A percentile compares a stretch with the other conserved stretches of the same genome.
These are phyloP conservation scores for Conoideocrella luteorostrata DNA, from an alignment of 2,329 filamentous ascomycete genomes.

Conservation along the genomic window DNA sequence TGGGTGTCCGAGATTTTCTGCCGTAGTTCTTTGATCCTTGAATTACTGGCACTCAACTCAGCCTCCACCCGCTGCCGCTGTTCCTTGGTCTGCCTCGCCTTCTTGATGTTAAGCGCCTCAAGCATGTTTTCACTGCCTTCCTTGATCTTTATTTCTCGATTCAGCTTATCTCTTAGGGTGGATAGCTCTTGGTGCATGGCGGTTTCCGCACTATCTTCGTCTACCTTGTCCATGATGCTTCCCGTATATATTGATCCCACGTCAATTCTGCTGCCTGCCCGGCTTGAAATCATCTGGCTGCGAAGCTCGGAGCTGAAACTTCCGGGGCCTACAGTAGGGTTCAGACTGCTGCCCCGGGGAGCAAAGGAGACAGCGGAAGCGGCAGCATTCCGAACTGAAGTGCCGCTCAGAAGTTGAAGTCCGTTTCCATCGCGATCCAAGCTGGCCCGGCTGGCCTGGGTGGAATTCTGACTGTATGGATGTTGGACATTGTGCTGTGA, in stretches of 20 bases:
- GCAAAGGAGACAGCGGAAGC: slow-evolving; percentile 55
- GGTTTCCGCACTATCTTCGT: slow-evolving; percentile 52
- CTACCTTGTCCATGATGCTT: slow-evolving; percentile 48
- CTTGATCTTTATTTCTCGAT: slow-evolving; percentile 96
- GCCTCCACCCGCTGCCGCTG: slow-evolving; percentile 74
- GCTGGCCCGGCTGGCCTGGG: slow-evolving; percentile 34
- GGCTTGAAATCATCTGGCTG: slow-evolving; percentile 50
- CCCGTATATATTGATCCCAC: slow-evolving; percentile 28
- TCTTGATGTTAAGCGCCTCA: slow-evolving; percentile 89
- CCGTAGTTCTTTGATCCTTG: slow-evolving; percentile 56
- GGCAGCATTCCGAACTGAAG: slow-evolving; percentile 38
- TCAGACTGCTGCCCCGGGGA: slow-evolving; percentile 62
- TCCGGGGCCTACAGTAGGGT: slow-evolving; percentile 64
- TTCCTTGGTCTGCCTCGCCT: slow-evolving; percentile 89
- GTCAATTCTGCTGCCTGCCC: slow-evolving; percentile 30
- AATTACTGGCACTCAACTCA: slow-evolving; percentile 84
- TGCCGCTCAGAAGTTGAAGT: slow-evolving; percentile 45
- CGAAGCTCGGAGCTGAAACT: slow-evolving; percentile 88
- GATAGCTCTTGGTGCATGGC: slow-evolving; percentile 68
- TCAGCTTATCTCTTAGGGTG: slow-evolving; percentile 74
- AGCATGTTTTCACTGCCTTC: slow-evolving; percentile 96
- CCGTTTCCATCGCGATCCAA: slow-evolving; percentile 48
- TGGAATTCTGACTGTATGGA: slow-evolving; percentile 20
- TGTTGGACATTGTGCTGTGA: slow-evolving; percentile 31
- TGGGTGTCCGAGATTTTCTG: slow-evolving; percentile 56